Base-by-base conservation (phyloP, 179 eudicot species). In the Monotropa hypopitys region DNA sequence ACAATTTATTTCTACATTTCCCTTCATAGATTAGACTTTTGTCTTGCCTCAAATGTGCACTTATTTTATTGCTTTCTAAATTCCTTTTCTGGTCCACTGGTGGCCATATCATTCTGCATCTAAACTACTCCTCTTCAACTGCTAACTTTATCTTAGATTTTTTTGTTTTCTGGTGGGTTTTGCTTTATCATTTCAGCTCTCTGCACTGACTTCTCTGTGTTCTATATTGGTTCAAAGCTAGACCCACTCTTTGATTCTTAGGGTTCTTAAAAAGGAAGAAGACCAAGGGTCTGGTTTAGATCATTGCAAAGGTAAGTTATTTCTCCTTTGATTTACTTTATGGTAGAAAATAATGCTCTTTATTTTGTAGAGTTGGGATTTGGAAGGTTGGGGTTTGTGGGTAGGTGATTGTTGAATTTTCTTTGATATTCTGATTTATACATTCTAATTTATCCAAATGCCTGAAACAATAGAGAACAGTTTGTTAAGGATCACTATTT, bases 221-320 rank as follows among this genome's bases (percentile, higher is more conserved):
- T 76, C 83, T 75, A 80, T 73, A 46, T 84, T 79, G 73, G 74
- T 76, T 76, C 49, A 69, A 56, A 81, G 73, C 74, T 66, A 72
- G 77, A 75, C 73, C 78, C 72, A 75, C 80, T 78, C 51, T 84
- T 77, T 77, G 83, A 79, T 86, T 78, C 76, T 85, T 56, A 79
- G 82, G 83, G 71, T 83, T 84, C 83, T 86, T 77, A 79, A 77
- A 83, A 5, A 38, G 1, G 86, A 85, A 80, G 89, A 86, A 87
- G 89, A 89, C 86, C 89, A 76, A 76, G 81, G 88, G 80, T 78
- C 82, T 80, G 78, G 61, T 80, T 84, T 65, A 75, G 72, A 76
- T 87, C 82, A 70, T 73, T 65, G 67, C 62, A 51, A 78, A 76
- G 86, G 87, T 82, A 76, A 53, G 38, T 61, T 49, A 79, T 84